Base-by-base conservation (phyloP, 2,329 filamentous ascomycete species). In the Aspergillus oerlinghausenensis region DNA sequence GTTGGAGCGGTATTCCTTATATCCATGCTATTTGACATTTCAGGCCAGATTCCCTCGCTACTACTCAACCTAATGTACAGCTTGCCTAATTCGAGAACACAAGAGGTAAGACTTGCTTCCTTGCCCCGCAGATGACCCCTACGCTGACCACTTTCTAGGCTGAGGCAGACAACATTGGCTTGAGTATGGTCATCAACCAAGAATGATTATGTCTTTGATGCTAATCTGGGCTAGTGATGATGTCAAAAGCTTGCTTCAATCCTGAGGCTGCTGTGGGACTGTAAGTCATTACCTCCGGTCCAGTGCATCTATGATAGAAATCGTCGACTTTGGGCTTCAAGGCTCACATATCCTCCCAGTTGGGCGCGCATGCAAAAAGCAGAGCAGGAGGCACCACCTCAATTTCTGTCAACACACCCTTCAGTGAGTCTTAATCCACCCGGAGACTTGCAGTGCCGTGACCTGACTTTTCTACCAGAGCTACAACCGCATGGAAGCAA, bases 81-180 rank as follows among this genome's bases (percentile, higher is more conserved):
- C 19, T 73, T 80, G 62, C 84, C 84, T 0, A 82, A 83, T 29
- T 81, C 79, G 10, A 71, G 84, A 52, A 80, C 75, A 28, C 83
- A 86, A 68, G 84, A 87, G 73, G 74, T 77, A 63, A 57, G 68
- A 2, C 29, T 38, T 28, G 10, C 29, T 11, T 17, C 9, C 19
- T 50, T 9, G 40, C 47, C 9, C 8, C 19, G 11, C 32, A 17
- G 21, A 17, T 47, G 14, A 38, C 14, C 8, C 45, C 9, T 38
- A 43, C 28, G 38, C 57, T 65, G 54, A 63, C 49, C 21, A 58
- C 23, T 51, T n/a, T n/a, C 38, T 49, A 77, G 74, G 75, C 76
- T 1, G 84, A 86, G 67, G 84, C 84, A 7, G 84, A 87, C 67
- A 80, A 83, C 54, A 85, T 87, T 35, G 84, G 84, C 1, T 66